phyloP scores from a whole-genome alignment of 805 yeast genomes.

The Cyberlindnera veronae region DNA sequence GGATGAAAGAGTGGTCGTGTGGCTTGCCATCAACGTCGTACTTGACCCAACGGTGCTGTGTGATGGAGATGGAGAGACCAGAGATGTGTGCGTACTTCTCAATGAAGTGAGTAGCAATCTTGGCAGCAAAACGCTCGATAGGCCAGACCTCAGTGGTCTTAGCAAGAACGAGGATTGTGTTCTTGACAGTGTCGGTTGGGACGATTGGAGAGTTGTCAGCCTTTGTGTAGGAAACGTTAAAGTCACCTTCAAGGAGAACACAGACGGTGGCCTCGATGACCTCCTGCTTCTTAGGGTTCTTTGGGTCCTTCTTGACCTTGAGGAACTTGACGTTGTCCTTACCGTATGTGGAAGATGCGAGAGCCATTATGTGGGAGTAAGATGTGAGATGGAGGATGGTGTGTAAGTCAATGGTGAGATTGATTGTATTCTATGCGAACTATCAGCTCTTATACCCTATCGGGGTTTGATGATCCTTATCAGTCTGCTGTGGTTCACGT shows the following conservation, averaged over 20 bases:
- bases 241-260: constrained; percentile 70
- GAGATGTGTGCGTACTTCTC: constrained; percentile 72
- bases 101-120: constrained; percentile 77
- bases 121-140: constrained; percentile 85
- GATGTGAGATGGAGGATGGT: constrained; percentile 14
- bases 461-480: background rate
- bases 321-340: constrained; percentile 90
- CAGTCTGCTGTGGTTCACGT: too few relatives aligned
- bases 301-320: constrained; percentile 77
- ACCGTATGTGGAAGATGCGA: constrained; percentile 68
- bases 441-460: constrained; percentile 2
- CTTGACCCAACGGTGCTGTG: constrained; percentile 79
- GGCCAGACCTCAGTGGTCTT: constrained; percentile 85
- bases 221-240: constrained; percentile 76
- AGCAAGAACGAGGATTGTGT: constrained; percentile 81
- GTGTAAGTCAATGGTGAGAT: background rate
- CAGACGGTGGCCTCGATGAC: constrained; percentile 82
- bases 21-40: constrained; percentile 67
- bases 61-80: constrained; percentile 63
- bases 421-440: background rate
- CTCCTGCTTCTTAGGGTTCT: constrained; percentile 71
- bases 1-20: constrained; percentile 81
- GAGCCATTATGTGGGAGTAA: constrained; percentile 23
- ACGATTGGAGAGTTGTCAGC: constrained; percentile 89
- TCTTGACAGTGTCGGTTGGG: constrained; percentile 92